Evolutionary conservation across 2,329 filamentous ascomycete species (phyloP), one percentile per base, ranked within the genome.

Genomic region (Albophoma yamanashiensis): DNA sequence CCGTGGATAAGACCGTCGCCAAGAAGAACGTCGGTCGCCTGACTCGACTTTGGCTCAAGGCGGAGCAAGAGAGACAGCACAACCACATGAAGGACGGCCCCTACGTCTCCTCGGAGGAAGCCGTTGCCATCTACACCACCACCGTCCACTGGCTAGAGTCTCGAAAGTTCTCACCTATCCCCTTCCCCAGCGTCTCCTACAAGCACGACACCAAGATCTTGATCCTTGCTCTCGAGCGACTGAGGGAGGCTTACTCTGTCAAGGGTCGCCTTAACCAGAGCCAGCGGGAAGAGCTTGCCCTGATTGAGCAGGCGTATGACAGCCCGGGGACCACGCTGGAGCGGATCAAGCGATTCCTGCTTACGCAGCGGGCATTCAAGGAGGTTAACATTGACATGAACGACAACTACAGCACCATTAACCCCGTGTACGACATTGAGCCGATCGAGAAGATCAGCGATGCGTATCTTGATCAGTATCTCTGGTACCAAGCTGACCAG

Each of bases 351-450:
- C 89, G 94, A 56, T 97, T 97, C 80, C 79, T 99, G 63, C 84
- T 99, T 53, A 99, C 95, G 0, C 94, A 99, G 72, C 86, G 94
- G 73, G 94, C 95, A 1, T 99, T 99, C 83, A 99, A 99, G 77
- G 94, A 99, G 76, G 94, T 99, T 53, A 94, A 93, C 59, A 99
- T 99, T 66, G 94, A 99, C 71, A 99, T 99, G 94, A 99, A 99
- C 73, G 94, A 99, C 77, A 99, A 99, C 71, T 99, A 99, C 78
- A 97, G 87, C 79, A 93, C 91, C 22, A 99, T 99, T 79, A 99
- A 99, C 71, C 95, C 94, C 0, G 94, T 99, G 1, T 99, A 99
- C 71, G 94, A 99, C 66, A 94, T 99, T 62, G 95, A 99, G 75
- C 94, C 94, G 0, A 97, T 99, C 62, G 94, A 99, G 79, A 99